Evolutionary conservation across 2,329 filamentous ascomycete genomes (phyloP), one percentile per base, ranked within the genome.

Genomic region (Fusarium abutilonis): DNA sequence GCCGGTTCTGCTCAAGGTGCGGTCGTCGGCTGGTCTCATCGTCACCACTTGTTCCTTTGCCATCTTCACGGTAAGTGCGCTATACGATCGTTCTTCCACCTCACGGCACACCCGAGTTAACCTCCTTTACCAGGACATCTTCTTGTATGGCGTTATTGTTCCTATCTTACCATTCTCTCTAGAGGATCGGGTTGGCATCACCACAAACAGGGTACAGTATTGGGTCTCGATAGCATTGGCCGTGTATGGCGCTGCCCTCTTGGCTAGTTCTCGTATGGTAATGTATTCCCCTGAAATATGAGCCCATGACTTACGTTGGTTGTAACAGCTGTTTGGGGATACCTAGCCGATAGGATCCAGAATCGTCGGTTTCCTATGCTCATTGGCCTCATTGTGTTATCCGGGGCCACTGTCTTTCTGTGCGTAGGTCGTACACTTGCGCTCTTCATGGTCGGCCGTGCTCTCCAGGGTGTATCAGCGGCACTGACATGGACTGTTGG

Each of bases 401-500:
- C 58, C 39, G 72, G 67, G 10, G 66, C 74, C 13, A 75, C 74
- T 8, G 45, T 73, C 4, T 66, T 75, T 19, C 65, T 76, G 34
- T 76, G 74, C 19, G 57, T 74, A 9, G 71, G 69, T 50, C 64
- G 49, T 26, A 73, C 64, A 17, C 67, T 76, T 13, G 52, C 70
- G 35, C 75, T 75, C 59, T 65, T 76, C 15, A 62, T 76, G 47
- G 51, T 72, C 31, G 74, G 73, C 9, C 69, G 74, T 34, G 64
- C 69, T 21, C 56, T 76, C 13, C 74, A 76, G 49, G 74, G 74
- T 35, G 56, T 73, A 44, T 73, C 74, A 4, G 72, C 72, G 6
- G 69, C 72, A 26, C 54, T 76, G 19, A 76, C 73, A 6, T 76
- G 74, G 74, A 75, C 73, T 14, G 74, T 76, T 21, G 74, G 74